Base-by-base conservation (phyloP, 495 filamentous ascomycete genomes). In the Alectoria sarmentosa region DNA sequence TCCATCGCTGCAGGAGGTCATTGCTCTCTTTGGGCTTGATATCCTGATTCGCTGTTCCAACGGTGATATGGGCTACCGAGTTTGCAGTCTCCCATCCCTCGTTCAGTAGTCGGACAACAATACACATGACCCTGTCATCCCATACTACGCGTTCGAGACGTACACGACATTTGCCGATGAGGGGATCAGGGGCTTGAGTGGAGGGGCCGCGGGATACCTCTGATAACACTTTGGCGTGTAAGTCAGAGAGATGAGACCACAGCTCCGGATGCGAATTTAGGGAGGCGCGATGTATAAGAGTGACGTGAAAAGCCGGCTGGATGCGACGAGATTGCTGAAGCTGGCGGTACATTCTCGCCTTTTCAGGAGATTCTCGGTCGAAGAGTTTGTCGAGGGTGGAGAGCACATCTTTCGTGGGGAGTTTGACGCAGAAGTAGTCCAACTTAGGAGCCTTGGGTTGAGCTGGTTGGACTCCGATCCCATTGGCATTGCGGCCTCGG, bases 11-110 rank as follows among this genome's bases (percentile, higher is more conserved):
- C 60, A 98, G 74, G 71, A 98, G 71, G 65, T 90, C 87, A 69
- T 98, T 98, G 69, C 92, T 92, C 78, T 98, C 92, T 77, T 88
- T 90, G 3, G 94, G 94, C 76, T 96, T 96, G 67, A 98, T 84
- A 10, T 77, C 69, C 62, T 78, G 75, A 62, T 81, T 76, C 30
- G 83, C 83, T 1, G 94, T 98, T 4, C 94, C 94, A 23, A 97
- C 80, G 3, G 94, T 98, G 57, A 98, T 80, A 74, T 98, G 94
- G 21, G 90, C 83, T n/a, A 93, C 79, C 36, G 76, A 71, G 72
- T 98, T 98, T 17, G 83, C 80, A 57, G 85, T 93, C 46, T 86
- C 77, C 79, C 90, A 90, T 6, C 70, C 66, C 46, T 80, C 77
- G 36, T 81, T 77, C 21, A 84, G 65, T 23, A 98, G 78, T 13